A percentile compares a stretch with the other conserved stretches of the same genome.
phyloP scores from a whole-genome alignment of 805 yeast genomes.

The Ogataea saltuana region DNA sequence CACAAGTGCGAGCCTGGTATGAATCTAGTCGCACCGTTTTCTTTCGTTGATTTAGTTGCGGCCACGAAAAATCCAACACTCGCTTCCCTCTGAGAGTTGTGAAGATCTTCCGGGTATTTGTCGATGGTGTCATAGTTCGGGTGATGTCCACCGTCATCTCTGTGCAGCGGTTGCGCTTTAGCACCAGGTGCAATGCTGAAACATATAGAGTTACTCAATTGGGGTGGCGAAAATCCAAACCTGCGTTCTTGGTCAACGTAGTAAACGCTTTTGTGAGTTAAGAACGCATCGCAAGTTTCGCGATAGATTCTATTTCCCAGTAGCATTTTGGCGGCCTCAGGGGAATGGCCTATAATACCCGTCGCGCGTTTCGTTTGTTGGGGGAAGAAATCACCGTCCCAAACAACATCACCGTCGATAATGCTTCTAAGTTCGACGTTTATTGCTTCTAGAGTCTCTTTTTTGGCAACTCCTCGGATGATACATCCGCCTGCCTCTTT shows the following conservation, averaged over 20 bases:
- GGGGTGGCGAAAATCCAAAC: slow-evolving; percentile 25
- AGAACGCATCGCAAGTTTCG: slow-evolving; percentile 16
- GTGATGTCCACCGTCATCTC: slow-evolving; percentile 35
- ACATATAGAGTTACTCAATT: slow-evolving; percentile 28
- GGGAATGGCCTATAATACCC: slow-evolving; percentile 15
- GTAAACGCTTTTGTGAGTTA: slow-evolving; percentile 13
- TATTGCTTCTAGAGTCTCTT: slow-evolving; percentile 19
- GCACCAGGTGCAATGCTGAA: slow-evolving; percentile 34
- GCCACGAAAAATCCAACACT: slow-evolving; percentile 32
- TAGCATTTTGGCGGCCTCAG: slow-evolving; percentile 12
- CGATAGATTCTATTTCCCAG: slow-evolving; percentile 11
- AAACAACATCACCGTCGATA: slow-evolving; percentile 25
- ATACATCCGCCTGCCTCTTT: slow-evolving; percentile 31
- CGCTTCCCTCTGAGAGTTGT: slow-evolving; percentile 22
- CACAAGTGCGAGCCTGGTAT: slow-evolving; percentile 36
- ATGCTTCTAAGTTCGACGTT: slow-evolving; percentile 25
- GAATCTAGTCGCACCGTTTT: slow-evolving; percentile 36
- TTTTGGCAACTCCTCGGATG: slow-evolving; percentile 21
- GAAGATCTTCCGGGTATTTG: slow-evolving; percentile 15
- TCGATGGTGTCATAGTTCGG: slow-evolving; percentile 26
- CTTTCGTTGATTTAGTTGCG: slow-evolving; percentile 29
- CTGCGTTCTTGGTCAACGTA: slow-evolving; percentile 16
- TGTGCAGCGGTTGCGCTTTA: slow-evolving; percentile 29
- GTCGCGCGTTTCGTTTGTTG: slow-evolving; percentile 17
- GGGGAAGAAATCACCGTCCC: slow-evolving; percentile 20